Evolutionary conservation across 2,329 filamentous ascomycete species (phyloP).

Genomic region (Ophiostoma australiae): DNA sequence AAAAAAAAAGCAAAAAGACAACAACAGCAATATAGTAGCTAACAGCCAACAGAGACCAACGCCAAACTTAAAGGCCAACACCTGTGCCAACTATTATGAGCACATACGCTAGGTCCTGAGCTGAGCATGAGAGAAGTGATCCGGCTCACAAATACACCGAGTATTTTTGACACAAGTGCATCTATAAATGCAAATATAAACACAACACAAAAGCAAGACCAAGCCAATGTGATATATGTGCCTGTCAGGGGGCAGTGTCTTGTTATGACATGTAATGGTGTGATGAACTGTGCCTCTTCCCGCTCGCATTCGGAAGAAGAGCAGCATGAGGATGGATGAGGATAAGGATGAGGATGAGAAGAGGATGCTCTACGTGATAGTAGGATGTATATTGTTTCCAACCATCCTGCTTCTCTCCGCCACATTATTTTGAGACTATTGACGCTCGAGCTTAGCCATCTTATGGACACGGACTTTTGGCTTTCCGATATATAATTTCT

Average conservation of each 20-base stretch:
- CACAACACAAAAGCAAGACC: too few relatives aligned
- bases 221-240: neutral
- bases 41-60: neutral
- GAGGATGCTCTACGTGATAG: neutral
- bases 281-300: neutral
- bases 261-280: neutral
- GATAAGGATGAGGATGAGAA: neutral
- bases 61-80: neutral
- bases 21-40: neutral
- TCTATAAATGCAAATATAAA: neutral
- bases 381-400: neutral
- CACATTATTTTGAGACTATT: neutral
- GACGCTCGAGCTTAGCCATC: neutral
- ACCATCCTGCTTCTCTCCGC: neutral
- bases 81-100: neutral
- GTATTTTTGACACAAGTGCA: neutral
- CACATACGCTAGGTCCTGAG: too few relatives aligned
- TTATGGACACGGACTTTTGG: neutral
- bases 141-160: neutral
- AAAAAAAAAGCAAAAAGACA: neutral
- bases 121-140: neutral
- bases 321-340: too few relatives aligned
- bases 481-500: neutral
- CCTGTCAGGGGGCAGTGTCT: conserved; percentile 6
- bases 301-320: neutral